Percentiles rank a stretch among this genome's conserved stretches.
Conservation (phyloP, 2,329 filamentous ascomycete species). For the Thermoascus crustaceus region DNA sequence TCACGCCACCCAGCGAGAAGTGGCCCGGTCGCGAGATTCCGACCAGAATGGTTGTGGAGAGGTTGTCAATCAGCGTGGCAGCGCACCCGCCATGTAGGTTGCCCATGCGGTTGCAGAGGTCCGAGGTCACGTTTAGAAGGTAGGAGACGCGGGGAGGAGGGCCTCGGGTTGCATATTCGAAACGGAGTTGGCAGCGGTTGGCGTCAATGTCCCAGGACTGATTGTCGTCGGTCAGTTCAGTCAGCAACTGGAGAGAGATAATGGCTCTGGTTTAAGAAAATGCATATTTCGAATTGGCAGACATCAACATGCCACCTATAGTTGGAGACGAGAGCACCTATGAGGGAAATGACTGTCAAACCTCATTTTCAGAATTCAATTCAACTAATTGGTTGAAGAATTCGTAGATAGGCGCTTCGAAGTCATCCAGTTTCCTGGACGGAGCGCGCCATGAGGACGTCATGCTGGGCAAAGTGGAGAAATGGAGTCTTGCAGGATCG, state of each 20-base stretch:
- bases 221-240: neutral
- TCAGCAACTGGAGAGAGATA: neutral
- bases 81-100: slow-evolving; percentile 82
- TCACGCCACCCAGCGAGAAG: slow-evolving; percentile 57
- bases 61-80: slow-evolving; percentile 59
- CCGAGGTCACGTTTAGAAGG: slow-evolving; percentile 60
- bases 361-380: slow-evolving; percentile 14
- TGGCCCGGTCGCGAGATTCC: slow-evolving; percentile 51
- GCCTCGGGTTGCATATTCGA: slow-evolving; percentile 29
- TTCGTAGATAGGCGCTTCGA: slow-evolving; percentile 23
- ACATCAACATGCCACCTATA: too few species aligned
- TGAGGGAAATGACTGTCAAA: too few species aligned
- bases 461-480: too few species aligned
- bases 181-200: slow-evolving; percentile 23
- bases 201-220: slow-evolving; percentile 26
- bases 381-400: slow-evolving; percentile 11
- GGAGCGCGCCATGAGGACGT: too few species aligned
- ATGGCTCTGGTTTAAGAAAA: neutral
- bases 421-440: slow-evolving; percentile 21
- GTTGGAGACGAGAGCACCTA: too few species aligned
- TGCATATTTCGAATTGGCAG: neutral
- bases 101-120: slow-evolving; percentile 83
- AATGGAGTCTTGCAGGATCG: too few species aligned
- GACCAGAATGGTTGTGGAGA: slow-evolving; percentile 52
- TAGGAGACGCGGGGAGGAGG: slow-evolving; percentile 28